phyloP scores from a whole-genome alignment of 176 grass and related monocot species.

The Cocos nucifera region DNA sequence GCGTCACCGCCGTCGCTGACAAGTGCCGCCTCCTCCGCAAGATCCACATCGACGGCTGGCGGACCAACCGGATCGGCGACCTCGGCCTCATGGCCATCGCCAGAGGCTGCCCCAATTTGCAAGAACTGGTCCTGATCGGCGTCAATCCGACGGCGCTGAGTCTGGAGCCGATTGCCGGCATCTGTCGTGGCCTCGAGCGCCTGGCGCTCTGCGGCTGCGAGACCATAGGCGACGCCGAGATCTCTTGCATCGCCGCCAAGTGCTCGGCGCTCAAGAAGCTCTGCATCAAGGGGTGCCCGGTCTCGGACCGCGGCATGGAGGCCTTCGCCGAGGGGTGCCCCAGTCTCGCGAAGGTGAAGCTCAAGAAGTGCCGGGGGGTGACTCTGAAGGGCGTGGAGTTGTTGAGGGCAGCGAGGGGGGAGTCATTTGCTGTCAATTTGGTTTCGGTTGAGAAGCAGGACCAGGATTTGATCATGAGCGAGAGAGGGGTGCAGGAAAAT shows the following conservation, averaged over 20 bases:
- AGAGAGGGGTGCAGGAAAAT: conserved; percentile 32
- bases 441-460: conserved; percentile 38
- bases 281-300: conserved; percentile 11
- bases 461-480: conserved; percentile 23
- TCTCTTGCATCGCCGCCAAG: conserved; percentile 1
- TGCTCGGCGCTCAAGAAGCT: conserved; percentile 4
- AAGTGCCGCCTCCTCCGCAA: conserved; percentile 4
- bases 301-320: conserved; percentile 5
- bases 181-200: too few relatives aligned
- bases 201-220: neutral
- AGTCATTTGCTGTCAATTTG: conserved; percentile 31
- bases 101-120: conserved; percentile 4
- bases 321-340: conserved; percentile 1
- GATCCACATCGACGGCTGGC: conserved; percentile 9
- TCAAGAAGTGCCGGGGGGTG: conserved; percentile 2
- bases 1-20: conserved; percentile 1
- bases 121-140: conserved; percentile 8
- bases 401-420: conserved; percentile 36
- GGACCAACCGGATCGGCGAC: conserved; percentile 12
- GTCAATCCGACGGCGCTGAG: neutral
- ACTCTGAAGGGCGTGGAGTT: neutral
- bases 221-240: conserved; percentile 3
- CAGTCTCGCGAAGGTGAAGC: conserved; percentile 1
- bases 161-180: neutral
- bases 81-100: conserved; percentile 2